These are phyloP conservation scores for Entrophospora sp. DNA, from an alignment of 192 early-diverging fungal species.

Conservation along the genomic window DNA sequence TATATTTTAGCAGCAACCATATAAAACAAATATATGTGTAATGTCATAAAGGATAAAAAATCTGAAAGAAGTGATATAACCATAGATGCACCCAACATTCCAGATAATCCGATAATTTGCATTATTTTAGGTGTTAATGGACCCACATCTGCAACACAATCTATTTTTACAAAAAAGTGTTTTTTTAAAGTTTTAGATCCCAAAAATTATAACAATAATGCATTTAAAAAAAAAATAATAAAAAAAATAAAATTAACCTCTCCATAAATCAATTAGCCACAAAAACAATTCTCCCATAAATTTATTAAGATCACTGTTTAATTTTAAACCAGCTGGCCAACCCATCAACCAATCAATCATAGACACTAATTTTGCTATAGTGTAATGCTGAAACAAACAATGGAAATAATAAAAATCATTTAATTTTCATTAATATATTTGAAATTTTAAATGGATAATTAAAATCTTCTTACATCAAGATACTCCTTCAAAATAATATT, in stretches of 20 bases:
- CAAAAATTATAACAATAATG: not conserved
- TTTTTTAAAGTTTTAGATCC: no score
- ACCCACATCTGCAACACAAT: slow-evolving; percentile 35
- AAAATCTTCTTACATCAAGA: slow-evolving; percentile 38
- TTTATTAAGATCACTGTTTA: slow-evolving; percentile 79
- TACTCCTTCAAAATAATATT: slow-evolving; percentile 35
- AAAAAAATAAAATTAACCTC: slow-evolving; percentile 28
- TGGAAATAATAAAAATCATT: not conserved
- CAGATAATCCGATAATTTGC: slow-evolving; percentile 59
- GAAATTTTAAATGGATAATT: not conserved
- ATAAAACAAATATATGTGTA: slow-evolving; percentile 95
- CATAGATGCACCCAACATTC: slow-evolving; percentile 79
- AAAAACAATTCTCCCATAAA: slow-evolving; percentile 90
- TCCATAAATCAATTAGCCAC: slow-evolving; percentile 85
- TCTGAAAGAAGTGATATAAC: slow-evolving; percentile 77
- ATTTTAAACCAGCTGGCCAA: slow-evolving; percentile 91
- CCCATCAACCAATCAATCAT: slow-evolving; percentile 86
- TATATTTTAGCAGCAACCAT: slow-evolving; percentile 88
- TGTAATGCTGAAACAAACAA: slow-evolving; percentile 42
- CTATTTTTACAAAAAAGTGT: no score
- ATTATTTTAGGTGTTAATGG: slow-evolving; percentile 58
- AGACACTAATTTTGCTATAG: slow-evolving; percentile 56
- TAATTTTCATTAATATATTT: not conserved
- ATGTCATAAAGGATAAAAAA: slow-evolving; percentile 69
- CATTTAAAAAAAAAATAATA: not conserved